Base-by-base conservation (phyloP, 169 alveolate species). In the Plasmodium vivax region DNA sequence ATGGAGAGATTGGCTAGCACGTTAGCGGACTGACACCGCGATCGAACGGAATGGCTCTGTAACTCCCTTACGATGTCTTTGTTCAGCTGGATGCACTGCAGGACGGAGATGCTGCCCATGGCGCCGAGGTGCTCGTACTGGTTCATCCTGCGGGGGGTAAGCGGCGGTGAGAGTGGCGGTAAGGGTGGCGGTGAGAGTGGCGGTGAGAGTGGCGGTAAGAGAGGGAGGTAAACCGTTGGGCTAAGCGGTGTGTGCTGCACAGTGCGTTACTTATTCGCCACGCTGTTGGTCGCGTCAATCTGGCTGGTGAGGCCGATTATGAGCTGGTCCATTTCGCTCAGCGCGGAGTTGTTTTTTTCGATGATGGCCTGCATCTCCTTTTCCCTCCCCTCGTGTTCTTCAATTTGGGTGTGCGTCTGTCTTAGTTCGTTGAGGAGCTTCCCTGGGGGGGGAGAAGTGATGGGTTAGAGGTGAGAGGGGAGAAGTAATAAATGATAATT, bases 101-200 rank as follows among this genome's bases (percentile, higher is more conserved):
- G 30, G 19, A 85, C 81, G 6, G 93, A 75, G 56, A 30, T 75
- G 6, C 45, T 77, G 14, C 68, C 43, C 43, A 77, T 38, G 32
- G n/a, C 30, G 41, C 80, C 93, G 19, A 74, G n/a, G 43, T 85
- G 71, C n/a, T 85, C 93, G 19, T 85, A 71, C 68, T 85, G 84
- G 80, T 77, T 85, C 12, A 75, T 85, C 27, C 93, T 85, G 45
- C 14, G 27, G 41, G 73, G 16, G 81, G 43, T n/a, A 41, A 7
- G 5, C 56, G 10, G 3, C 10, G 36, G 12, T 3, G 6, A 16
- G 6, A 47, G n/a, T 47, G 2, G n/a, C 12, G 14, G 51, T 36
- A 79, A 23, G 27, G 0, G 27, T 23, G 27, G 27, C 27, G 27
- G 27, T 23, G 27, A 23, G 27, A 23, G 27, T 23, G 27, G 27